These are phyloP conservation scores for Tylopilus plumbeoviolaceoides DNA, from an alignment of 768 basidiomycete genomes.

Conservation along the genomic window DNA sequence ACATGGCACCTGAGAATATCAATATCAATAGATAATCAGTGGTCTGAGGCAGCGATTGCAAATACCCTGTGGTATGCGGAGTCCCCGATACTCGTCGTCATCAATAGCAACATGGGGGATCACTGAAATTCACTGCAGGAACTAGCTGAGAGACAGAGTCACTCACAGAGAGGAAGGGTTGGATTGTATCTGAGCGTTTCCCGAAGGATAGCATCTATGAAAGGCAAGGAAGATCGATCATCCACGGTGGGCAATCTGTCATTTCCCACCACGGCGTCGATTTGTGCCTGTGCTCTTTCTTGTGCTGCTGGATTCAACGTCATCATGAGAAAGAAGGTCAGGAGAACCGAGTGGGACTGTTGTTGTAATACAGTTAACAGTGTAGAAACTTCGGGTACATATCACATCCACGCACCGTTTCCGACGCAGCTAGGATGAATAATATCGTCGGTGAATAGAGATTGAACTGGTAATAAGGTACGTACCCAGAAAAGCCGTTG, in stretches of 20 bases:
- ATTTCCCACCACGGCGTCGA: no score
- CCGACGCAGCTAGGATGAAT: neutral
- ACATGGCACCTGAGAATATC: neutral
- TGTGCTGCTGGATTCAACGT: neutral
- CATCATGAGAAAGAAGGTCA: no score
- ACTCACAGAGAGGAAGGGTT: neutral
- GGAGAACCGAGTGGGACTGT: neutral
- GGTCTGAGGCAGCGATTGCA: neutral
- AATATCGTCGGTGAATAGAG: no score
- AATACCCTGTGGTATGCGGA: neutral
- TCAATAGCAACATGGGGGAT: neutral
- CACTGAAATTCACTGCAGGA: neutral
- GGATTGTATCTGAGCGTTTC: slow-evolving; percentile 1
- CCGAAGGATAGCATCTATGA: neutral
- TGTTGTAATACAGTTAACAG: neutral
- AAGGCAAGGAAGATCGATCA: neutral
- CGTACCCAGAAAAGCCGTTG: neutral
- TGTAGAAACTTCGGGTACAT: no score
- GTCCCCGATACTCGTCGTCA: neutral
- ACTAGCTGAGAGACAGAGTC: neutral
- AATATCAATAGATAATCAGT: neutral
- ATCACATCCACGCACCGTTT: neutral
- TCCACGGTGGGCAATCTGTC: neutral
- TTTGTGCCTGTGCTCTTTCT: no score
- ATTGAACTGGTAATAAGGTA: no score